A percentile compares a stretch with the other conserved stretches of the same genome.
Evolutionary conservation across 768 basidiomycete species (phyloP).

Genomic region (Boletus eberwhitei): DNA sequence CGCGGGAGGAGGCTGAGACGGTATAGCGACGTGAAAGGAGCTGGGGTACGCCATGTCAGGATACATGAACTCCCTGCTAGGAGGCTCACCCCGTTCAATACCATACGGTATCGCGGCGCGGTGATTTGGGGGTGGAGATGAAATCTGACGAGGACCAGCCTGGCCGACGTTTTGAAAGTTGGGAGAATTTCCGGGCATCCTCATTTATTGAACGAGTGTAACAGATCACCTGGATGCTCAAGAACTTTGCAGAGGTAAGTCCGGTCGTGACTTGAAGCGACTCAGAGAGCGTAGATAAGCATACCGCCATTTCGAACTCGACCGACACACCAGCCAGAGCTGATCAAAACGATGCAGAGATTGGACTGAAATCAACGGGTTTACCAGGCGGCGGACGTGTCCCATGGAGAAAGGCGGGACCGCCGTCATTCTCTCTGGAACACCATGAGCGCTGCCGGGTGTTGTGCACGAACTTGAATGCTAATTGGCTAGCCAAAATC

Average conservation of each 20-base stretch:
- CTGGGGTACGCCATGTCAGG: constrained; percentile 5
- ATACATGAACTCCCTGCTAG: neutral
- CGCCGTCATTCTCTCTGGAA: constrained; percentile 4
- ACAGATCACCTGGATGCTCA: constrained; percentile 19
- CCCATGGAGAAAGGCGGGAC: constrained; percentile 3
- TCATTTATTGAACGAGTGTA: constrained; percentile 5
- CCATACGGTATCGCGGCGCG: neutral
- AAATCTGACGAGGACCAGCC: constrained; percentile 22
- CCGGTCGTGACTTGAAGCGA: neutral
- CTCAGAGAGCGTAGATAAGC: constrained; percentile 8
- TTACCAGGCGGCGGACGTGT: neutral
- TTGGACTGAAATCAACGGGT: neutral
- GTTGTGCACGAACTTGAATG: neutral
- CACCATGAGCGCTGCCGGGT: neutral
- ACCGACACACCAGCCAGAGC: constrained; percentile 9
- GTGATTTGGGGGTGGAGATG: neutral
- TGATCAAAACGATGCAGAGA: neutral
- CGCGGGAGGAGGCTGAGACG: constrained; percentile 2
- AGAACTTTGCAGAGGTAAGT: neutral
- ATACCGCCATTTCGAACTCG: constrained; percentile 15
- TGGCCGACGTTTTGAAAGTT: constrained; percentile 4
- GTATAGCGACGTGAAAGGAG: constrained; percentile 8
- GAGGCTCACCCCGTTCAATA: neutral
- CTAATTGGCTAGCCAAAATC: neutral
- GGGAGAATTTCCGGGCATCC: constrained; percentile 19